Conservation (phyloP, 176 grass and related monocot species). For the Triticum timopheevii region DNA sequence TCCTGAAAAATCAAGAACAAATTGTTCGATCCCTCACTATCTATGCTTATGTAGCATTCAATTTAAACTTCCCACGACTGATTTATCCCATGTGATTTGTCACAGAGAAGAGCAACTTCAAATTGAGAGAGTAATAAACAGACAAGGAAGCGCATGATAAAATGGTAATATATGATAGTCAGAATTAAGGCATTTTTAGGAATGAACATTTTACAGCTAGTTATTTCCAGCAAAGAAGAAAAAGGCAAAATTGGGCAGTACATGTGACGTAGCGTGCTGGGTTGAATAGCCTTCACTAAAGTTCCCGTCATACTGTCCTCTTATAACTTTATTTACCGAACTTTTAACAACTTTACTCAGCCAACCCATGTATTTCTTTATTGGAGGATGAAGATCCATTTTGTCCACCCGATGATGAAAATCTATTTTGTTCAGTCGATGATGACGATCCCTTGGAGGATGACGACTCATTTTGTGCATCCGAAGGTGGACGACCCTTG, state of each 20-base stretch:
- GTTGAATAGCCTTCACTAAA: conserved; percentile 36
- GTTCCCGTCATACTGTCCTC: conserved; percentile 58
- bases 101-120: conserved; percentile 8
- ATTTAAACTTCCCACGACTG: neutral
- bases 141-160: neutral
- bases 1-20: neutral
- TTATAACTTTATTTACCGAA: conserved; percentile 66
- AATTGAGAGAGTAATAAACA: conserved; percentile 10
- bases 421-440: no score
- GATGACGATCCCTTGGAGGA: neutral
- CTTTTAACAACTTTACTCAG: conserved; percentile 76
- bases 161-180: neutral
- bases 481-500: conserved; percentile 12
- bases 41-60: neutral
- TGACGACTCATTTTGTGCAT: conserved; percentile 1
- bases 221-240: conserved; percentile 13
- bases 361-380: conserved; percentile 57
- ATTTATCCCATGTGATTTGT: conserved; percentile 20
- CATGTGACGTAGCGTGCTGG: conserved; percentile 43
- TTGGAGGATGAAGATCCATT: conserved; percentile 17
- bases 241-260: conserved; percentile 1
- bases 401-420: neutral
- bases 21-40: neutral
- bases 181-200: neutral
- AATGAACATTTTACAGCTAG: neutral